These are phyloP conservation scores for Geosmithia putterillii DNA, from an alignment of 2,329 filamentous ascomycete species.

Conservation along the genomic window DNA sequence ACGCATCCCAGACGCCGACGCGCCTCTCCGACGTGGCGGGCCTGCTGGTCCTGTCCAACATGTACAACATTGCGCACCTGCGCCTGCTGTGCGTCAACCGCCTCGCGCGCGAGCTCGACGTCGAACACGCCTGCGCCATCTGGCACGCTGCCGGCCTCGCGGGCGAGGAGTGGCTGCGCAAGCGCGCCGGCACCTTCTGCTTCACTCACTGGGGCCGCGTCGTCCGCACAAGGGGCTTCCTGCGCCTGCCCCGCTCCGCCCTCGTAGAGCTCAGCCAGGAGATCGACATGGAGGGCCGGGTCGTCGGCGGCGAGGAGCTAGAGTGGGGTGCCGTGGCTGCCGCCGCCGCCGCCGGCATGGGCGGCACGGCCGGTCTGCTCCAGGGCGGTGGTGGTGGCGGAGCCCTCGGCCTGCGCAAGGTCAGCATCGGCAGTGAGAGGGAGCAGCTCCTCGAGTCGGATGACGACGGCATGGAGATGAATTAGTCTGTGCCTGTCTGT, in stretches of 20 bases:
- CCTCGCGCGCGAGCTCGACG: constrained; percentile 79
- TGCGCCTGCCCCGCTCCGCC: constrained; percentile 63
- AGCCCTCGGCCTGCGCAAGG: constrained; percentile 33
- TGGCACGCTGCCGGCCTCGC: constrained; percentile 91
- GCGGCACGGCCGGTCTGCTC: constrained; percentile 24
- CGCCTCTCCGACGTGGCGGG: constrained; percentile 80
- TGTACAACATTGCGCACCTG: constrained; percentile 93
- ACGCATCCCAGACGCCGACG: constrained; percentile 58
- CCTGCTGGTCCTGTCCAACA: constrained; percentile 92
- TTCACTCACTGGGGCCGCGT: constrained; percentile 91
- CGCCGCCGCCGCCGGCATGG: constrained; percentile 20
- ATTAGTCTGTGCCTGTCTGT: constrained; percentile 9
- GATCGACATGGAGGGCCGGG: constrained; percentile 82
- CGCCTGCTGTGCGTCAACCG: constrained; percentile 85
- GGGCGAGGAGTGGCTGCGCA: constrained; percentile 86
- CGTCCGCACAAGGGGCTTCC: constrained; percentile 79
- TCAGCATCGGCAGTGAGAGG: constrained; percentile 47
- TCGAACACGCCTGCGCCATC: constrained; percentile 87
- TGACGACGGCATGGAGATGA: constrained; percentile 52
- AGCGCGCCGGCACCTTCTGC: constrained; percentile 77
- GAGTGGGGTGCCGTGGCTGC: constrained; percentile 28
- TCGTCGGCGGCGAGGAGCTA: constrained; percentile 79
- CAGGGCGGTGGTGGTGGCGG: neutral
- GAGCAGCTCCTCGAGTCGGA: constrained; percentile 41
- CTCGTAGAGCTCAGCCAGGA: constrained; percentile 89